Evolutionary conservation across 495 filamentous ascomycete species (phyloP).

Genomic region (Podospora anserina): DNA sequence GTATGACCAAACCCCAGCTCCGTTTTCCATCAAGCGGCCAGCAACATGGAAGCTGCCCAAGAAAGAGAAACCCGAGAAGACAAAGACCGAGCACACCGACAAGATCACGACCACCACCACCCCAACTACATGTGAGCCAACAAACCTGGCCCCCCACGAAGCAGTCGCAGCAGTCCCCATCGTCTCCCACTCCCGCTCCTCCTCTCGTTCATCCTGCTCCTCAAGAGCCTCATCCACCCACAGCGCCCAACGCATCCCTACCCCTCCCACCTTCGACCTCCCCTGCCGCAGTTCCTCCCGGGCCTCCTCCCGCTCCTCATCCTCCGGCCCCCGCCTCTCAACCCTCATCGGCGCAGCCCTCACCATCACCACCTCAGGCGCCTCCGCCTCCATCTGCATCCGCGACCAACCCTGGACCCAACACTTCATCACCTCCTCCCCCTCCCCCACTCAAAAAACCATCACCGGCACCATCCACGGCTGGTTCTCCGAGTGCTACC

Average conservation of each 20-base stretch:
- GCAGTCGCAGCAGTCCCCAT: neutral
- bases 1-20: neutral
- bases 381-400: slow-evolving; percentile 23
- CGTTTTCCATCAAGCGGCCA: slow-evolving; percentile 5
- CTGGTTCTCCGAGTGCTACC: slow-evolving; percentile 30
- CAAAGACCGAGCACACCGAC: no score
- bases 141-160: neutral
- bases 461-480: slow-evolving; percentile 29
- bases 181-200: neutral
- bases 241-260: neutral
- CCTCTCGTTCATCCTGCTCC: neutral
- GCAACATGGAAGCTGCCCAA: slow-evolving; percentile 6
- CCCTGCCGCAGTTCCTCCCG: neutral
- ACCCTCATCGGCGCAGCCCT: slow-evolving; percentile 11
- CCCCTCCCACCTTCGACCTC: no score
- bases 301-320: neutral
- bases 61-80: neutral
- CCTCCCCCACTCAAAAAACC: slow-evolving; percentile 1
- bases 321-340: slow-evolving; percentile 3
- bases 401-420: slow-evolving; percentile 11
- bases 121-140: neutral
- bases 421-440: slow-evolving; percentile 19
- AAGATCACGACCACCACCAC: neutral
- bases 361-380: slow-evolving; percentile 11
- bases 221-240: neutral